Base-by-base conservation (phyloP, 208 protist genomes). In the Porcisia hertigi region DNA sequence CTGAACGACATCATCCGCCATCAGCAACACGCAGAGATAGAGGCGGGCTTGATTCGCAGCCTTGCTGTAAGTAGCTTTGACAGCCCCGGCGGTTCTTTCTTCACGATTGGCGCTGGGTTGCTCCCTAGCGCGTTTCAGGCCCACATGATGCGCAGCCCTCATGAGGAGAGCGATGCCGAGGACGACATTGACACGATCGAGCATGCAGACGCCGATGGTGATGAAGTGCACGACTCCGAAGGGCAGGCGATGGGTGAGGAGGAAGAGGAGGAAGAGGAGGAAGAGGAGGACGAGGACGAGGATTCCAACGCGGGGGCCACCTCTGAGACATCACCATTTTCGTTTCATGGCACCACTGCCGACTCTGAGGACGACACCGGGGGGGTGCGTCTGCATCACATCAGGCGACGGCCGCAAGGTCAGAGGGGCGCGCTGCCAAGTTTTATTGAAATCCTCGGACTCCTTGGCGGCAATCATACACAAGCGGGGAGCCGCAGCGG, bases 1-100 rank as follows among this genome's bases (percentile, higher is more conserved):
- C 65, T 96, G 34, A 92, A 93, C 54, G 92, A 96, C 77, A 94
- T 96, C 67, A 82, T 93, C 34, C 87, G 89, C 9, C 80, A 71
- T 57, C 80, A 86, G 58, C 77, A 86, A 57, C 47, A 81, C 63
- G 59, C 14, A 5, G 52, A 62, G 57, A 59, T 69, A 9, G 54
- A 75, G 53, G 65, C 76, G 63, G 52, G 30, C 14, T 4, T 81
- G 14, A 41, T 55, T 59, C 73, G 69, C 16, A 25, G 18, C 23
- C 70, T 77, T 23, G 30, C 55, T 47, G 30, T 47, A 47, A 55
- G 54, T 30, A 54, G 8, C 59, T 14, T 71, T 45, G 49, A 57
- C 47, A 36, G 20, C 12, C 20, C 41, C 0, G 5, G 52, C 30
- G n/a, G n/a, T n/a, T 54, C 58, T 2, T 30, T 63, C 47, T 73